Base-by-base conservation (phyloP, 345 rosid species). In the Crucihimalaya himalaica region DNA sequence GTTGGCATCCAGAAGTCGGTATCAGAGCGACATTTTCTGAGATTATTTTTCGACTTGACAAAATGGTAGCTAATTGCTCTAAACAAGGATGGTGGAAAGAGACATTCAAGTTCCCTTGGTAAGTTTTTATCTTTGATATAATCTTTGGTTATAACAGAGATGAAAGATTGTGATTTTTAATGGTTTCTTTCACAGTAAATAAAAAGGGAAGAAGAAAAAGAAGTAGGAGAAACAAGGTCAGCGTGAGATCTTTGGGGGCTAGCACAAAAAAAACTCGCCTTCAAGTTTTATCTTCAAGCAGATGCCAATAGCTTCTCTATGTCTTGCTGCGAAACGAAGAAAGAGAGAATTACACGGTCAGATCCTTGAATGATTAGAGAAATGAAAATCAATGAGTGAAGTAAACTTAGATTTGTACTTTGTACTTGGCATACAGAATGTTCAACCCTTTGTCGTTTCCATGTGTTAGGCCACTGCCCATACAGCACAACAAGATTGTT, bases 51-150 rank as follows among this genome's bases (percentile, higher is more conserved):
- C 84, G 98, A 61, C 79, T 93, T 81, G 85, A 88, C 77, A 89
- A 52, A 75, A 84, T 93, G 53, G 85, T 83, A 67, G 67, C 79
- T 31, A 84, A 77, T 28, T 82, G 97, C 80, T 85, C 97, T 61
- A 91, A 84, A 80, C 97, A 86, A 2, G 92, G 90, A 66, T 82
- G 90, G 98, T 93, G 92, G 98, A 93, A 88, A 79, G 97, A 89
- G 29, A 83, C 96, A 34, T 91, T 93, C 79, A 93, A 86, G 89
- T 89, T 91, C 76, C 96, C 90, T 25, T 91, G 98, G 98, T 94
- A 86, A 54, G 86, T 35, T 39, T 4, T 63, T 23, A 16, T 32
- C 27, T 61, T 60, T 47, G 32, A 37, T 58, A 28, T 16, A 48
- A 12, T 52, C 52, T 18, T 8, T 32, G 18, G 65, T 25, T 46